A percentile compares a stretch with the other conserved stretches of the same genome.
Evolutionary conservation across 2,329 filamentous ascomycete genomes (phyloP).

Genomic region (Xylariales sp.): DNA sequence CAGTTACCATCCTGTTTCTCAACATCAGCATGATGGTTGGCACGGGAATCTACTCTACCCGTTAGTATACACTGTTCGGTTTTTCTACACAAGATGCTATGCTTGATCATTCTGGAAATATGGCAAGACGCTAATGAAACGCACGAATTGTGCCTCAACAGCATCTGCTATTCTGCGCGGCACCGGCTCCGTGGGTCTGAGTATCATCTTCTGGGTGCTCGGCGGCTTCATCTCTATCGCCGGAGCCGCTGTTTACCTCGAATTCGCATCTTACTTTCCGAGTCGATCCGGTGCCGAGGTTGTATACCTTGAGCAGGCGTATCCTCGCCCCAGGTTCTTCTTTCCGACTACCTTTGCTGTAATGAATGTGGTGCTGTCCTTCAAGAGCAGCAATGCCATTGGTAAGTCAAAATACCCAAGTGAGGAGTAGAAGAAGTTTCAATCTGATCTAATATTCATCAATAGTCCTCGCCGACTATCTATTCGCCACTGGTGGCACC

Average conservation of each 20-base stretch:
- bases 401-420: too few species aligned
- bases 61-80: slow-evolving; percentile 36
- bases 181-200: slow-evolving; percentile 58
- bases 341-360: slow-evolving; percentile 62
- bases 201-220: slow-evolving; percentile 62
- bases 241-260: slow-evolving; percentile 56
- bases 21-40: slow-evolving; percentile 62
- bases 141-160: too few species aligned
- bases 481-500: slow-evolving; percentile 1
- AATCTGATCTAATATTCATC: too few species aligned
- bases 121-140: too few species aligned
- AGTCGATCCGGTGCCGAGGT: slow-evolving; percentile 63
- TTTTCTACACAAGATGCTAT: too few species aligned
- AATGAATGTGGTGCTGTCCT: slow-evolving; percentile 59
- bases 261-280: slow-evolving; percentile 61
- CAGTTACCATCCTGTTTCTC: slow-evolving; percentile 52
- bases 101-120: too few species aligned
- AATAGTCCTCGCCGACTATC: too few species aligned
- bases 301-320: slow-evolving; percentile 66
- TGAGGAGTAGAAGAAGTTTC: too few species aligned
- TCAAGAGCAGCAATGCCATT: slow-evolving; percentile 62
- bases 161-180: slow-evolving; percentile 45
- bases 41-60: slow-evolving; percentile 61
- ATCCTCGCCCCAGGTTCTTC: slow-evolving; percentile 58
- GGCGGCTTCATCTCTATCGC: slow-evolving; percentile 55